Evolutionary conservation across 1,284 basidiomycete species (phyloP), one percentile per base, ranked within the genome.

Genomic region (Marasmius fiardii): DNA sequence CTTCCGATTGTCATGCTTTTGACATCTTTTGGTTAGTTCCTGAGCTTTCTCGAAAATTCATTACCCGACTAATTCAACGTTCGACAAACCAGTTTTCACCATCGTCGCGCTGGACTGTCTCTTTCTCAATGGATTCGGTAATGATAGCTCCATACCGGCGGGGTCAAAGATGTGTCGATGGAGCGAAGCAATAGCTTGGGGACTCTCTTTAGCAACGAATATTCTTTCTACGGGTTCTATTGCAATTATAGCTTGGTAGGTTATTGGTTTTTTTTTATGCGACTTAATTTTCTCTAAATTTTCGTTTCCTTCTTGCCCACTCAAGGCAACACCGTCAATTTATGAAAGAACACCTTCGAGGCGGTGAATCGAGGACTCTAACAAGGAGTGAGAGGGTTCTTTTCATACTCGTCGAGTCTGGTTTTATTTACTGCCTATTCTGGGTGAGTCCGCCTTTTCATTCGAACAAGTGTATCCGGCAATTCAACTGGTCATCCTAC

Each of bases 371-470:
- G n/a, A 21, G 23, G n/a, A n/a, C n/a, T n/a, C n/a, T n/a, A n/a
- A n/a, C n/a, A n/a, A n/a, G n/a, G 16, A 47, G 43, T 31, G 43
- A 57, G 37, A 52, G 28, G 26, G 35, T 53, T 7, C 34, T 57
- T 12, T 11, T 57, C n/a, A 14, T 57, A 11, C 26, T 57, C 7
- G 51, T 53, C 23, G 55, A 57, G 21, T 57, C 55, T n/a, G 55
- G 55, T 3, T 57, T 57, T 21, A 52, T 53, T 28, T 57, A 57
- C 23, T 57, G 55, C 28, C 24, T 57, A 11, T 57, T 57, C 34
- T 57, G 55, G 55, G 55, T 53, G 18, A 2, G 51, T 52, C 12
- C 14, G 0, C 21, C 28, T 41, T 18, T 33, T 12, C 47, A 12
- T 18, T n/a, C 14, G 20, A n/a, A 6, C 16, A 16, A 10, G 10